phyloP scores from a whole-genome alignment of 352 stramenopile genomes.

The Globisporangium acanthophoron region DNA sequence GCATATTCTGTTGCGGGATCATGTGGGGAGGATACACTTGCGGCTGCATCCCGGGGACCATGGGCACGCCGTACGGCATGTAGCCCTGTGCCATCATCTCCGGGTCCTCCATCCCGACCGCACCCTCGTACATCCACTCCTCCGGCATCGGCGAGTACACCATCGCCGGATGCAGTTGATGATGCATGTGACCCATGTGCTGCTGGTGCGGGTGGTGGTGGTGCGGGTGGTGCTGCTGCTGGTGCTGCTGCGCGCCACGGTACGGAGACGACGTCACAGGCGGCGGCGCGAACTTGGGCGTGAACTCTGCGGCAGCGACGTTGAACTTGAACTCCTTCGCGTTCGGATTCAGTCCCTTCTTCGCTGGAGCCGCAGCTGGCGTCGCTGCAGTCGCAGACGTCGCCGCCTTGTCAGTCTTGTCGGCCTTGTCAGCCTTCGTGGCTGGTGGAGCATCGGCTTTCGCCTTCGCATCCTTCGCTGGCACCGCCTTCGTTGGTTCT shows the following conservation, averaged over 20 bases:
- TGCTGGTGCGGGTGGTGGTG: constrained; percentile 9
- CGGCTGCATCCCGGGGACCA: constrained; percentile 56
- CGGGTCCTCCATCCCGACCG: constrained; percentile 32
- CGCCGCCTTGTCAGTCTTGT: constrained; percentile 2
- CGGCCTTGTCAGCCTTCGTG: constrained; percentile 2
- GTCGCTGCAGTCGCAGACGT: constrained; percentile 1
- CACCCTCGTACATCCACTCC: constrained; percentile 74
- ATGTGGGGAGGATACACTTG: constrained; percentile 57
- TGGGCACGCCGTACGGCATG: constrained; percentile 61
- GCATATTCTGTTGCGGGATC: constrained; percentile 57
- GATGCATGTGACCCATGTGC: constrained; percentile 20
- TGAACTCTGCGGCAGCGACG: constrained; percentile 56
- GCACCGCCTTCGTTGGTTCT: neutral
- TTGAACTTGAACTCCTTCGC: constrained; percentile 87
- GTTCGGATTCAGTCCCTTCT: constrained; percentile 79
- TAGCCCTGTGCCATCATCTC: constrained; percentile 53
- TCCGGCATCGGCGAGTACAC: constrained; percentile 50
- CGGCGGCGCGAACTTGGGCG: constrained; percentile 42
- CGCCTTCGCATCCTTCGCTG: neutral
- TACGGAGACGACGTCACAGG: constrained; percentile 42
- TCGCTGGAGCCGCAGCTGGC: constrained; percentile 19
- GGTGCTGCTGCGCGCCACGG: constrained; percentile 17
- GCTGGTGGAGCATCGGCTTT: constrained; percentile 1
- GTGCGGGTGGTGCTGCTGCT: constrained; percentile 13
- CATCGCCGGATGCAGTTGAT: constrained; percentile 29